Evolutionary conservation across 2,329 filamentous ascomycete genomes (phyloP).

Genomic region (Scorias spongiosa): DNA sequence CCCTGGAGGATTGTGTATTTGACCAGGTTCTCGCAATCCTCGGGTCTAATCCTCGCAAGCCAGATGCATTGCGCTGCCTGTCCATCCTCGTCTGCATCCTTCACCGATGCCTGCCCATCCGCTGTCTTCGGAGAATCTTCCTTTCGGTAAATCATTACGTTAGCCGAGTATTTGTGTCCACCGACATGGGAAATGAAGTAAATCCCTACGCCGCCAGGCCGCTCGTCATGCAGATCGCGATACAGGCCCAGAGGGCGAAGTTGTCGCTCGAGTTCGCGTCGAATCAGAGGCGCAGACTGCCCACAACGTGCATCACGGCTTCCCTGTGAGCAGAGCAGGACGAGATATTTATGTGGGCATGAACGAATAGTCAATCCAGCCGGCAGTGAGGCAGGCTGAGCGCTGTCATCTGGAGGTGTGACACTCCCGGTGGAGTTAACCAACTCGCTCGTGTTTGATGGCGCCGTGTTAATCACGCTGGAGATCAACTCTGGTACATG

Average conservation of each 20-base stretch:
- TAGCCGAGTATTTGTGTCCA: conserved; percentile 91
- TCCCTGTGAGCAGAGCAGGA: conserved; percentile 84
- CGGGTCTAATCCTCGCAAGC: conserved; percentile 69
- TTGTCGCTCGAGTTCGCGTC: conserved; percentile 77
- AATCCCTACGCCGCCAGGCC: conserved; percentile 83
- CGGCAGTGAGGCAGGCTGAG: conserved; percentile 8
- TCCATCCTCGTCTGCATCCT: conserved; percentile 20
- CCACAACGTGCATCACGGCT: conserved; percentile 93
- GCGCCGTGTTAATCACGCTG: conserved; percentile 52
- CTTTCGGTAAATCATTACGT: conserved; percentile 78
- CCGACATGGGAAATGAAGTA: conserved; percentile 96
- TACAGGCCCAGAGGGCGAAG: conserved; percentile 71
- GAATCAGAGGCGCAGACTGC: conserved; percentile 79
- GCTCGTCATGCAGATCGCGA: conserved; percentile 73
- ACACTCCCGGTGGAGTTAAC: conserved; percentile 2
- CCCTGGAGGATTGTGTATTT: conserved; percentile 81
- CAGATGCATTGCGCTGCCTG: conserved; percentile 77
- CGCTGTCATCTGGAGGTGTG: not conserved
- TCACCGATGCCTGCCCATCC: conserved; percentile 8
- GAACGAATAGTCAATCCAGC: conserved; percentile 40
- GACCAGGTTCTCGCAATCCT: conserved; percentile 87
- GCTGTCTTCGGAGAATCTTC: conserved; percentile 21
- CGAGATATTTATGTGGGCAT: conserved; percentile 70
- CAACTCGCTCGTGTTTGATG: conserved; percentile 58
- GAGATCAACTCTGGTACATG: conserved; percentile 57